Base-by-base conservation (phyloP, 2,329 filamentous ascomycete genomes). In the Akanthomyces uredinophilus region DNA sequence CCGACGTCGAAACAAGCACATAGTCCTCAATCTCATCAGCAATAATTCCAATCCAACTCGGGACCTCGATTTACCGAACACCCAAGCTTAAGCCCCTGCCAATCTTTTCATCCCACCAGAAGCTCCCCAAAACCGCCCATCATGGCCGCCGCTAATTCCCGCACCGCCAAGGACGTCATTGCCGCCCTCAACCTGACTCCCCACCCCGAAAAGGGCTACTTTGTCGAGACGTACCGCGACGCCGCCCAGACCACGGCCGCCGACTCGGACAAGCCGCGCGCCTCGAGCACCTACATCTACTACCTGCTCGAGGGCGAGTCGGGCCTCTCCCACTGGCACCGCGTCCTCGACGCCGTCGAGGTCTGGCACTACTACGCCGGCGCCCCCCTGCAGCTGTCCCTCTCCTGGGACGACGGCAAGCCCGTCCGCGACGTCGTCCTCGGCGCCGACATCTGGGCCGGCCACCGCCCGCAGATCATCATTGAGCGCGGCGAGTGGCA, bases 301-400 rank as follows among this genome's bases (percentile, higher is more conserved):
- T 83, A 83, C 66, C 74, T 83, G 0, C 76, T 83, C 5, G 76
- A 82, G 60, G 77, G 78, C 39, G 64, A 70, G 8, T 69, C 65
- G 1, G 75, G 78, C 0, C 65, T 73, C 20, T 83, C 81, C 4
- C 68, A 75, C 62, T 83, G 80, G 81, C 81, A 83, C 69, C 78
- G 78, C 59, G 75, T 81, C 54, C 65, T 71, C 10, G 79, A 82
- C 61, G 77, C 77, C 3, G 77, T 71, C 43, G 79, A 83, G 67
- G 69, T 81, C 10, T 83, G 81, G 81, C 81, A 84, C 66, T 77
- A 80, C 71, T 83, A 83, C 56, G 81, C 79, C 10, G 81, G 81
- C 5, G 79, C 81, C 7, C 81, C 81, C 1, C 67, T 84, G 54
- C 73, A 69, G 13, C 68, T 83, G 11, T 78, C 74, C 2, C 70